A percentile compares a stretch with the other conserved stretches of the same genome.
phyloP scores from a whole-genome alignment of 2,329 filamentous ascomycete genomes.

The Xylariales sp. region DNA sequence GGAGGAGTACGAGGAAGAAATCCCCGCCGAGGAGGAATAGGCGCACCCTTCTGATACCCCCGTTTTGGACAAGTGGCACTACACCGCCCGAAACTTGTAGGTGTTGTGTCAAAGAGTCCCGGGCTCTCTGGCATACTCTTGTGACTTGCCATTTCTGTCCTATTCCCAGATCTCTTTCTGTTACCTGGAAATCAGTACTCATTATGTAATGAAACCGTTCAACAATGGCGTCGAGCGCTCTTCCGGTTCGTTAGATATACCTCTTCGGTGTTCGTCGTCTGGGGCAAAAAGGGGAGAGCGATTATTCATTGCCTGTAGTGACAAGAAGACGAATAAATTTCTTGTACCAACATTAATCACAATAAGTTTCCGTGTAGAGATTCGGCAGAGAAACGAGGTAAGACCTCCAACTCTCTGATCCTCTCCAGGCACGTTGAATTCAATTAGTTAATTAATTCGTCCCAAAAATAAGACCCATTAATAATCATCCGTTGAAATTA shows the following conservation, averaged over 20 bases:
- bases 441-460: too few relatives aligned
- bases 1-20: constrained; percentile 94
- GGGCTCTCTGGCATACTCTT: constrained; percentile 34
- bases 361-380: neutral
- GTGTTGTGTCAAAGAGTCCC: constrained; percentile 34
- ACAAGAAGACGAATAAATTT: constrained; percentile 50
- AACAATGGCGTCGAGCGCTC: constrained; percentile 42
- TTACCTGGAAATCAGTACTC: constrained; percentile 45
- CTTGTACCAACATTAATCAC: constrained; percentile 45
- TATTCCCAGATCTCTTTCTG: constrained; percentile 43
- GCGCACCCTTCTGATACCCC: constrained; percentile 36
- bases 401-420: neutral
- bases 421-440: neutral
- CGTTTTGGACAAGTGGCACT: constrained; percentile 36
- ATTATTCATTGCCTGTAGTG: constrained; percentile 50
- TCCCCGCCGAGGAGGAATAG: constrained; percentile 70
- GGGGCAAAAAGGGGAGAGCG: constrained; percentile 42
- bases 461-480: neutral
- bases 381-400: neutral
- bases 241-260: constrained; percentile 50
- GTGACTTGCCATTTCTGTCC: constrained; percentile 39
- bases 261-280: constrained; percentile 47
- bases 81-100: constrained; percentile 35
- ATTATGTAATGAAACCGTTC: constrained; percentile 46
- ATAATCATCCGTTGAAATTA: too few relatives aligned